Percentiles rank a stretch among this genome's conserved stretches.
Evolutionary conservation across 2,329 filamentous ascomycete species (phyloP).

Genomic region (Nannizziopsis arthrosporioides): DNA sequence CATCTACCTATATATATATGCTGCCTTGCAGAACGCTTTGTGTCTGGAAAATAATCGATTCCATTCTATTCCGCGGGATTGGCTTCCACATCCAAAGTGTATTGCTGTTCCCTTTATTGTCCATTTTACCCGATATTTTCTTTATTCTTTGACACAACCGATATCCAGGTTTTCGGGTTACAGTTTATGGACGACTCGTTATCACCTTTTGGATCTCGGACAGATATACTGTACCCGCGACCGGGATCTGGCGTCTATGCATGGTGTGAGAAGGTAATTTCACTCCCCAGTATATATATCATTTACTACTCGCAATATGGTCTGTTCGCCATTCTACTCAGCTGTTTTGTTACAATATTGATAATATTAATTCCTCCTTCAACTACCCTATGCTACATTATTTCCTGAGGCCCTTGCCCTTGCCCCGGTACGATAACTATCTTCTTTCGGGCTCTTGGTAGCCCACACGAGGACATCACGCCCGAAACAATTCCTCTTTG

Average conservation of each 20-base stretch:
- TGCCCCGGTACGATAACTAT: not conserved
- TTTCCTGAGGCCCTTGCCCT: not conserved
- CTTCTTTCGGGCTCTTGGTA: not conserved
- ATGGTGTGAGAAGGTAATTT: conserved; percentile 5
- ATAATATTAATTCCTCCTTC: not conserved
- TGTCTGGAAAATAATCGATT: too few species aligned
- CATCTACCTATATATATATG: not conserved
- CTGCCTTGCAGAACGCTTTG: not conserved
- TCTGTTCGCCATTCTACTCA: not conserved
- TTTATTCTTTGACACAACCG: conserved; percentile 1
- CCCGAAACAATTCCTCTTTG: too few species aligned
- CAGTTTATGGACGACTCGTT: not conserved
- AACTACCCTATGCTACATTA: conserved; percentile 4
- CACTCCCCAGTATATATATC: conserved; percentile 2
- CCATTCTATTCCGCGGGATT: too few species aligned
- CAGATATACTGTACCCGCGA: conserved; percentile 5
- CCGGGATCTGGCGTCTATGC: conserved; percentile 8
- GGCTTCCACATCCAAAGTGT: not conserved
- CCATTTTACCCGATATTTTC: not conserved
- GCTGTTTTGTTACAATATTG: not conserved
- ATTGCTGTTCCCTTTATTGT: not conserved
- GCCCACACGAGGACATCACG: too few species aligned
- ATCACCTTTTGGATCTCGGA: conserved; percentile 1
- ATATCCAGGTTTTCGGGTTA: conserved; percentile 5
- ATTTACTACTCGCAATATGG: not conserved